A percentile compares a stretch with the other conserved stretches of the same genome.
Conservation (phyloP, 108 stramenopile genomes). For the Hondaea fermentalgiana region DNA sequence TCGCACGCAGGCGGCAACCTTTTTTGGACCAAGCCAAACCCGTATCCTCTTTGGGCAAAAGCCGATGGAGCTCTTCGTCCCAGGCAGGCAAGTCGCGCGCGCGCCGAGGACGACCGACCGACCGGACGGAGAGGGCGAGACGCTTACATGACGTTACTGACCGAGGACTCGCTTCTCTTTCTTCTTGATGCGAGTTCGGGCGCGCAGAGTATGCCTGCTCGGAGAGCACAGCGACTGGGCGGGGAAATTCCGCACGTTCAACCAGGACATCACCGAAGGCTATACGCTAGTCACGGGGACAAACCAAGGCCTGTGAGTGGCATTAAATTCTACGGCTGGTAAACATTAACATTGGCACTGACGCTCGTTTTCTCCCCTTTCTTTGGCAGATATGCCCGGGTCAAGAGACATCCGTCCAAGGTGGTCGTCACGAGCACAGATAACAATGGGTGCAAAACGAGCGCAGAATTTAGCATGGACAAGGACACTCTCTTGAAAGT, state of each 20-base stretch:
- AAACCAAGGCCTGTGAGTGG: slow-evolving; percentile 25
- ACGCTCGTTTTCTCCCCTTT: not conserved
- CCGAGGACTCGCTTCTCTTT: no score
- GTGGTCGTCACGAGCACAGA: not conserved
- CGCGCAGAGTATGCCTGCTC: slow-evolving; percentile 24
- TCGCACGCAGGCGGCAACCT: no score
- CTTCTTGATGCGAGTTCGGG: not conserved
- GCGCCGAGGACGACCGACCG: no score
- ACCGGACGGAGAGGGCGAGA: no score
- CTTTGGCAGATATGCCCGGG: not conserved
- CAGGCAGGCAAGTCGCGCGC: no score
- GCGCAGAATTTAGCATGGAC: slow-evolving; percentile 6
- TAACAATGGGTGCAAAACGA: not conserved
- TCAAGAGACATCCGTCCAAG: not conserved
- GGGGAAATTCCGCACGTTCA: slow-evolving; percentile 1
- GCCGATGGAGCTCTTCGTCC: no score
- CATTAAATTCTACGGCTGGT: not conserved
- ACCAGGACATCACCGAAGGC: slow-evolving; percentile 1
- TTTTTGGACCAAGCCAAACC: no score
- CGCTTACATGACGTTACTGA: no score
- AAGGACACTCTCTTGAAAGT: not conserved
- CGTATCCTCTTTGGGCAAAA: no score
- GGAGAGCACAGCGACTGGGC: slow-evolving; percentile 39
- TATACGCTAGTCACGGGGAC: slow-evolving; percentile 33
- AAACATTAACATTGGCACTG: not conserved